Percentiles rank a stretch among this genome's conserved stretches.
Evolutionary conservation across 1,284 basidiomycete genomes (phyloP).

Genomic region (Golubevia pallescens): DNA sequence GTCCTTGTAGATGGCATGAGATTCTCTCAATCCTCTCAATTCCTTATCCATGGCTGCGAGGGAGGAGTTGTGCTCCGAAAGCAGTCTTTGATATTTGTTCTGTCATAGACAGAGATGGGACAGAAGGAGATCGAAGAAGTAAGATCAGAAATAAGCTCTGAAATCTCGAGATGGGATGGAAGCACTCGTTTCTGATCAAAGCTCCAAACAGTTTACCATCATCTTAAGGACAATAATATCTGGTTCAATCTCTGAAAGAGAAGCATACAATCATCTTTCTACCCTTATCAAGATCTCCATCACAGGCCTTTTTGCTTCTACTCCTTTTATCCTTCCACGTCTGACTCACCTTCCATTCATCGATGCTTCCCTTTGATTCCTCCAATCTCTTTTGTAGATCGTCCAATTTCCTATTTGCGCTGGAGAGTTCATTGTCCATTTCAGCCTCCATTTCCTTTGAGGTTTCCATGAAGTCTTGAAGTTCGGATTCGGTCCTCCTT

Average conservation of each 20-base stretch:
- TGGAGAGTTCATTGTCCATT: slow-evolving; percentile 52
- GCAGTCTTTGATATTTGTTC: slow-evolving; percentile 48
- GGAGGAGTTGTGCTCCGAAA: slow-evolving; percentile 48
- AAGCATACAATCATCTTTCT: too few relatives aligned
- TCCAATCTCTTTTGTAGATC: slow-evolving; percentile 43
- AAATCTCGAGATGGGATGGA: too few relatives aligned
- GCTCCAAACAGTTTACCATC: too few relatives aligned
- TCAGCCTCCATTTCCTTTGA: slow-evolving; percentile 58
- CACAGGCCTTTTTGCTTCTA: too few relatives aligned
- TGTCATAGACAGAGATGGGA: slow-evolving; percentile 7
- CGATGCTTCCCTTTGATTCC: slow-evolving; percentile 36
- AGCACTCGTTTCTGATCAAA: too few relatives aligned
- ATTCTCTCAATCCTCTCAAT: slow-evolving; percentile 35
- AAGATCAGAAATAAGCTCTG: too few relatives aligned
- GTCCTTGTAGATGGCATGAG: slow-evolving; percentile 53
- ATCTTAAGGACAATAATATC: too few relatives aligned
- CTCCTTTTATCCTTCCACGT: too few relatives aligned
- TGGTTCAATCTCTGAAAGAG: too few relatives aligned
- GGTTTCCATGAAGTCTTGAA: slow-evolving; percentile 55
- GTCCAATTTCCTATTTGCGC: slow-evolving; percentile 27
- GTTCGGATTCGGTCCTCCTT: slow-evolving; percentile 39
- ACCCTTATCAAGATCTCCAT: too few relatives aligned
- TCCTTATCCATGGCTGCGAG: slow-evolving; percentile 48
- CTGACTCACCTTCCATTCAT: slow-evolving; percentile 49
- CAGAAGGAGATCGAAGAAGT: too few relatives aligned